Base-by-base conservation (phyloP, 371 early-diverging fungal genomes). In the Dinochytrium kinnereticum region DNA sequence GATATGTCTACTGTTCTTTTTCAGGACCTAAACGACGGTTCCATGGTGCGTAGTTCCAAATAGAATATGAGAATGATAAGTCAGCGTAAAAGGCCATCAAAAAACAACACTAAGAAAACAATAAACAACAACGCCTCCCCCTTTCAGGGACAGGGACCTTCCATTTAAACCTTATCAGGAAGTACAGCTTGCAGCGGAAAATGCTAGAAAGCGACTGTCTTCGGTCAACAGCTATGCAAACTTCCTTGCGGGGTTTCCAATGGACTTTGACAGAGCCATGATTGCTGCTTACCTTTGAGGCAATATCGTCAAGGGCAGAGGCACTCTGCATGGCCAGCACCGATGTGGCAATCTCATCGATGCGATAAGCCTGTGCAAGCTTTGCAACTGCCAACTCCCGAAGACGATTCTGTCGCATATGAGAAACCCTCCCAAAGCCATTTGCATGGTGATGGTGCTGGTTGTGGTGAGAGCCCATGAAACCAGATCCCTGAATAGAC, bases 241-340 rank as follows among this genome's bases (percentile, higher is more conserved):
- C n/a, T n/a, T n/a, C n/a, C n/a, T n/a, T n/a, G n/a, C n/a, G n/a
- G n/a, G n/a, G n/a, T n/a, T n/a, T n/a, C n/a, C n/a, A n/a, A n/a
- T n/a, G n/a, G n/a, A n/a, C n/a, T n/a, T n/a, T n/a, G n/a, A n/a
- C n/a, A n/a, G n/a, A n/a, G n/a, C n/a, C 44, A 34, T 19, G 7
- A 30, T 33, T 30, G 34, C 31, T 19, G 21, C 65, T 19, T 44
- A 73, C 79, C 69, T 73, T 79, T 39, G 50, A 44, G 1, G 75
- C 79, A 28, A 79, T 73, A 40, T 79, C 79, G 30, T 79, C 79
- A 21, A 79, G 34, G 10, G 79, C 73, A 53, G 68, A 66, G 3
- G 79, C 79, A 40, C 71, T 64, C 71, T 79, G 79, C 79, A 79
- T 79, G 1, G 70, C 66, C 26, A 75, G 51, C 26, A 79, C 79